A percentile compares a stretch with the other conserved stretches of the same genome.
phyloP scores from a whole-genome alignment of 148 eudicot genomes.

The Diospyros lotus region DNA sequence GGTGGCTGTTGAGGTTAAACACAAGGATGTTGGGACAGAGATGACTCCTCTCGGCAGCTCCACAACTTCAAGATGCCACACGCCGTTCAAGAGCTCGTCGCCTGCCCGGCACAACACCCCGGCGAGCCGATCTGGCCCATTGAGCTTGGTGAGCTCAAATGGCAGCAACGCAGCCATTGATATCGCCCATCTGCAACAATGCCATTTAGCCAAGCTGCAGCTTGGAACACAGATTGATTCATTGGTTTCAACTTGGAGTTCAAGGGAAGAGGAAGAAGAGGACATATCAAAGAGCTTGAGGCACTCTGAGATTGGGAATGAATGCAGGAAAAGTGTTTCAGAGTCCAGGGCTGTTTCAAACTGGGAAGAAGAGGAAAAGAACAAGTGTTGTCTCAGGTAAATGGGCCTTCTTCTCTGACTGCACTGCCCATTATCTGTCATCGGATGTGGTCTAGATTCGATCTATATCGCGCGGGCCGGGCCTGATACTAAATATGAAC shows the following conservation, averaged over 20 bases:
- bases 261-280: constrained; percentile 91
- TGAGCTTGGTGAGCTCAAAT: constrained; percentile 24
- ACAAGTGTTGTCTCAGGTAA: constrained; percentile 69
- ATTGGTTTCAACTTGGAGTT: constrained; percentile 59
- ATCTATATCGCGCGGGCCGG: too few species aligned
- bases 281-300: constrained; percentile 90
- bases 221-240: constrained; percentile 51
- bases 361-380: constrained; percentile 84
- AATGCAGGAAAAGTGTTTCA: constrained; percentile 50
- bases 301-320: constrained; percentile 66
- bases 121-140: constrained; percentile 58
- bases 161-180: constrained; percentile 28
- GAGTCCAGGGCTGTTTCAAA: constrained; percentile 44
- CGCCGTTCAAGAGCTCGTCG: constrained; percentile 64
- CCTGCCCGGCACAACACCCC: constrained; percentile 87
- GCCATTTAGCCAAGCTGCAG: constrained; percentile 66
- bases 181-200: constrained; percentile 48
- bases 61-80: constrained; percentile 75
- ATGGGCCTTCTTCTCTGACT: neutral
- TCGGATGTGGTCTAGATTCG: too few species aligned
- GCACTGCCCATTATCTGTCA: too few species aligned
- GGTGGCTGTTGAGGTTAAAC: constrained; percentile 40
- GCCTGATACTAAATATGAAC: too few species aligned
- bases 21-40: constrained; percentile 81
- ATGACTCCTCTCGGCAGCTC: constrained; percentile 89